These are phyloP conservation scores for Umbilicus rupestris DNA, from an alignment of 164 flowering plant genomes.

Conservation along the genomic window DNA sequence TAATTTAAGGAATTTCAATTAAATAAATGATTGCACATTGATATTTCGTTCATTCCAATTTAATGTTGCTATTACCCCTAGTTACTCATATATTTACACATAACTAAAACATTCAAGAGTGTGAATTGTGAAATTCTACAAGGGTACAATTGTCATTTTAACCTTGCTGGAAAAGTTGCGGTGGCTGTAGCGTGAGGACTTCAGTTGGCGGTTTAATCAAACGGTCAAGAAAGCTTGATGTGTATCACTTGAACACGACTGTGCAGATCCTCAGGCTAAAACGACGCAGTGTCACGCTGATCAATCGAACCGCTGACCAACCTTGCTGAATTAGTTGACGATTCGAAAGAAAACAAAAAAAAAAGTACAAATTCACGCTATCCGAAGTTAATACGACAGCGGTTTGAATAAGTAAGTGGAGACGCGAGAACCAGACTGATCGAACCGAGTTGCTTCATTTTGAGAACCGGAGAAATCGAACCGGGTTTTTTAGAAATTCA, in stretches of 20 bases:
- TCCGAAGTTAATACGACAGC: too few species aligned
- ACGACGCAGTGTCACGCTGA: neutral
- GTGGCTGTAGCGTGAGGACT: neutral
- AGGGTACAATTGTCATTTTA: neutral
- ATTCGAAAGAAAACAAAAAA: too few species aligned
- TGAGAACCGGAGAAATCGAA: too few species aligned
- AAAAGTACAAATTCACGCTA: too few species aligned
- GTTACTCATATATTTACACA: neutral
- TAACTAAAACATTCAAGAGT: neutral
- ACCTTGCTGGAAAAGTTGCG: neutral
- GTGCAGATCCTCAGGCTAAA: neutral
- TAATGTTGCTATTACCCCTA: neutral
- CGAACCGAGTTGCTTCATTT: too few species aligned
- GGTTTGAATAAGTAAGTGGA: too few species aligned
- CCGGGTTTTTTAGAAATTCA: too few species aligned
- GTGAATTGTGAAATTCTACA: neutral
- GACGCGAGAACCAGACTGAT: too few species aligned
- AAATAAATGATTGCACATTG: neutral
- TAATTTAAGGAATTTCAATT: neutral
- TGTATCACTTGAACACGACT: neutral
- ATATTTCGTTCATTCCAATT: neutral
- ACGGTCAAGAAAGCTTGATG: neutral
- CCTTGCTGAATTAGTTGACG: neutral
- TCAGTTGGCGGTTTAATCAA: neutral
- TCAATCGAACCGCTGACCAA: neutral